phyloP scores from a whole-genome alignment of 1,284 basidiomycete species.

The Rhodofomes roseus region DNA sequence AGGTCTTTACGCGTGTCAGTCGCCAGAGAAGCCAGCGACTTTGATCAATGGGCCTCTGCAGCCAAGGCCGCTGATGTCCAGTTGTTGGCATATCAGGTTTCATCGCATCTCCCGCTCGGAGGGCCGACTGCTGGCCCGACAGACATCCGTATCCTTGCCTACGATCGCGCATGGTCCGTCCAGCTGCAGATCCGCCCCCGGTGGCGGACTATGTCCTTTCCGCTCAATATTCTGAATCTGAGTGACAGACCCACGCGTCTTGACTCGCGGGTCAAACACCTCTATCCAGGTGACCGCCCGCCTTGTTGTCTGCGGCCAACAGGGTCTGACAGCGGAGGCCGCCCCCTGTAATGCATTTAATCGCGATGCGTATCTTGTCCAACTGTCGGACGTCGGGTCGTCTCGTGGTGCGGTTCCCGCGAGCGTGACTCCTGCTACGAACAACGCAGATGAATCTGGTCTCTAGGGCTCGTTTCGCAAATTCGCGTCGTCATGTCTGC shows the following conservation, averaged over 20 bases:
- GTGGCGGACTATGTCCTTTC: not conserved
- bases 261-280: not conserved
- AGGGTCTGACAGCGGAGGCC: not conserved
- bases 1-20: not conserved
- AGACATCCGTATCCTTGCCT: not conserved
- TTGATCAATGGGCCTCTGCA: not conserved
- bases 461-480: not conserved
- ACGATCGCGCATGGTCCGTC: not conserved
- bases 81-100: constrained; percentile 3
- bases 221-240: too few relatives aligned
- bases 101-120: not conserved
- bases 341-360: not conserved
- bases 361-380: not conserved
- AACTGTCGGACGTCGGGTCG: not conserved
- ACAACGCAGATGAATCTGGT: too few relatives aligned
- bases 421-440: too few relatives aligned
- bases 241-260: too few relatives aligned
- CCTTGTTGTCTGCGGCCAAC: too few relatives aligned
- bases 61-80: not conserved
- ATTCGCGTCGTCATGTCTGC: not conserved
- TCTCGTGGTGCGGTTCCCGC: not conserved
- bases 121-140: not conserved
- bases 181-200: not conserved
- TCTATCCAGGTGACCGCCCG: not conserved
- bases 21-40: not conserved